Percentiles rank a stretch among this genome's conserved stretches.
Evolutionary conservation across 73 alveolate species (phyloP).

Genomic region (Stentor coeruleus): DNA sequence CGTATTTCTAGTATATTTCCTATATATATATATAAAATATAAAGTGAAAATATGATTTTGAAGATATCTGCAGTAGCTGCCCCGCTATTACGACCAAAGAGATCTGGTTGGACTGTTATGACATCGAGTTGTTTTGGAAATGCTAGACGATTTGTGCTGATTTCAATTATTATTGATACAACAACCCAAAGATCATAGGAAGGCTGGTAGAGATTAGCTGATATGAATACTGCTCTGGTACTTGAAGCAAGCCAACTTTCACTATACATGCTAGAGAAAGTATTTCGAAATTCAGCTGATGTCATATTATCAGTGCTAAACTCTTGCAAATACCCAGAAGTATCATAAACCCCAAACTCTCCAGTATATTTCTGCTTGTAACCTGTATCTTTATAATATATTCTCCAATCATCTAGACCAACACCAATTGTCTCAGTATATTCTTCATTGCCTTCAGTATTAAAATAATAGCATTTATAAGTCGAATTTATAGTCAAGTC

Average conservation of each 20-base stretch:
- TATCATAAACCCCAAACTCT: constrained; percentile 13
- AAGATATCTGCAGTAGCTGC: neutral
- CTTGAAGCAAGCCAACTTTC: neutral
- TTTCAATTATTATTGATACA: neutral
- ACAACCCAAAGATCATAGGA: neutral
- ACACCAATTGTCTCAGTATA: neutral
- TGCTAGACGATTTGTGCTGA: neutral
- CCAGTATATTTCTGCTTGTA: neutral
- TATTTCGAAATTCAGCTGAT: neutral
- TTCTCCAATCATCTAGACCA: constrained; percentile 10
- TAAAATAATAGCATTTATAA: constrained; percentile 3
- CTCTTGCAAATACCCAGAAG: neutral
- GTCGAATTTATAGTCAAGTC: neutral
- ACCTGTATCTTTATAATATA: neutral
- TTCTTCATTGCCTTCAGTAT: neutral
- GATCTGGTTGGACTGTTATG: neutral
- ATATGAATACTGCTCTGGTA: neutral
- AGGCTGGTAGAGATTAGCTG: constrained; percentile 11
- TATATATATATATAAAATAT: neutral
- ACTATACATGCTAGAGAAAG: neutral
- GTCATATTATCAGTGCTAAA: neutral
- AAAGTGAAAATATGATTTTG: constrained; percentile 18
- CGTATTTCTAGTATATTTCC: neutral
- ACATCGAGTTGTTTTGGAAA: neutral
- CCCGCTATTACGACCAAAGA: neutral